phyloP scores from a whole-genome alignment of 768 basidiomycete genomes.

The Rhodosporidiobolus odoratus region DNA sequence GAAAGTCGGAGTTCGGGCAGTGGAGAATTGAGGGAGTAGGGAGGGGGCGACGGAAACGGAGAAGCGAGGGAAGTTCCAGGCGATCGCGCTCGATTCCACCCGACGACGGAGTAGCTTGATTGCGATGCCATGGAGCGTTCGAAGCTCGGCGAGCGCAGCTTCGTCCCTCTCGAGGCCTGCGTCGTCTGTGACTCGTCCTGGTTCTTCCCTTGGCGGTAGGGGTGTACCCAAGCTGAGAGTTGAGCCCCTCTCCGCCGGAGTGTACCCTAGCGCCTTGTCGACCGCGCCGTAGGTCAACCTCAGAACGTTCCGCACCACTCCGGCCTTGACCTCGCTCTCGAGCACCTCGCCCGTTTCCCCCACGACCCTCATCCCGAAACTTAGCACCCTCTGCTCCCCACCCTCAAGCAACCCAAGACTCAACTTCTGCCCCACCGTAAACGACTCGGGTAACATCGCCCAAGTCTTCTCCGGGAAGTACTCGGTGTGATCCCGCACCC shows the following conservation, averaged over 20 bases:
- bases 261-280: slow-evolving; percentile 48
- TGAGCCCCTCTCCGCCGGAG: slow-evolving; percentile 47
- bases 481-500: slow-evolving; percentile 52
- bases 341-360: slow-evolving; percentile 57
- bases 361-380: slow-evolving; percentile 72
- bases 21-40: not conserved
- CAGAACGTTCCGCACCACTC: slow-evolving; percentile 65
- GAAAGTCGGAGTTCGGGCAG: not conserved
- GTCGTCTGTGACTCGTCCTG: slow-evolving; percentile 13
- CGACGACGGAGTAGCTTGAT: slow-evolving; percentile 4
- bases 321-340: slow-evolving; percentile 66
- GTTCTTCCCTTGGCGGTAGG: not conserved
- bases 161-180: slow-evolving; percentile 10
- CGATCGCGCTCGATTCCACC: slow-evolving; percentile 18
- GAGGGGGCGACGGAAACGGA: slow-evolving; percentile 22
- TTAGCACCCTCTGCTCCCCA: slow-evolving; percentile 58
- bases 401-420: slow-evolving; percentile 48
- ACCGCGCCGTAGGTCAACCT: slow-evolving; percentile 64
- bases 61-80: slow-evolving; percentile 24
- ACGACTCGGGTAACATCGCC: slow-evolving; percentile 65
- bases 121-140: slow-evolving; percentile 11
- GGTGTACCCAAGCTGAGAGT: not conserved
- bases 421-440: slow-evolving; percentile 43
- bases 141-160: not conserved
- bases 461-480: slow-evolving; percentile 64